Evolutionary conservation across 1,284 basidiomycete genomes (phyloP), one percentile per base, ranked within the genome.

Genomic region (Ceratobasidium papillatum): DNA sequence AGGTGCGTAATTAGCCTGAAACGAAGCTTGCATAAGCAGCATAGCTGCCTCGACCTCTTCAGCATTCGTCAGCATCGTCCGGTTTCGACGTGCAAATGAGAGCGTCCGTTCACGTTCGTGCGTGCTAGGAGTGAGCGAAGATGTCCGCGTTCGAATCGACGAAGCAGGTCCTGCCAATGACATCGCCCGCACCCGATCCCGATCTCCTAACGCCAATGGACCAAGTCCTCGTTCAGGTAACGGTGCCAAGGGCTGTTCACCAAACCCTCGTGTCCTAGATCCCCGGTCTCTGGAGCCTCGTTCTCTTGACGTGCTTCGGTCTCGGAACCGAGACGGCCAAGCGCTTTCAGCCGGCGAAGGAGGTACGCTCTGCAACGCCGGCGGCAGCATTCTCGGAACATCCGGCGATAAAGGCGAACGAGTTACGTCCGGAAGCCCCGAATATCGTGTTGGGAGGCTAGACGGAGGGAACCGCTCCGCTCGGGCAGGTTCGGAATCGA

Each of bases 291-390:
- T 27, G 25, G 59, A 62, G 2, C 30, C 34, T 36, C 62, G 62
- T n/a, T 64, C 62, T 9, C 62, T 14, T 1, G 51, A 72, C 14
- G 17, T 27, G 27, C 45, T 52, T 59, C 71, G 5, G 5, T 63
- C 71, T 41, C 71, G n/a, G 1, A 32, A 22, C 32, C 63, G 63
- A 5, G 22, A 52, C 0, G 47, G 32, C 45, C 47, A 73, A 17
- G 71, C 58, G 49, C 71, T 63, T n/a, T 73, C 71, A 4, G 71
- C 71, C 7, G 71, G 71, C n/a, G 71, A 73, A 7, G 71, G 71
- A 2, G 71, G 71, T 1, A 73, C 22, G 34, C 71, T 73, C 32
- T 73, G 58, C 32, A 73, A 25, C 11, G 71, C 22, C 17, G 51
- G 59, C 14, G 71, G 71, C 1, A 73, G 30, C 59, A 47, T 45